Percentiles rank a stretch among this genome's conserved stretches.
Evolutionary conservation across 192 early-diverging fungal genomes (phyloP).

Genomic region (Backusella westeae): DNA sequence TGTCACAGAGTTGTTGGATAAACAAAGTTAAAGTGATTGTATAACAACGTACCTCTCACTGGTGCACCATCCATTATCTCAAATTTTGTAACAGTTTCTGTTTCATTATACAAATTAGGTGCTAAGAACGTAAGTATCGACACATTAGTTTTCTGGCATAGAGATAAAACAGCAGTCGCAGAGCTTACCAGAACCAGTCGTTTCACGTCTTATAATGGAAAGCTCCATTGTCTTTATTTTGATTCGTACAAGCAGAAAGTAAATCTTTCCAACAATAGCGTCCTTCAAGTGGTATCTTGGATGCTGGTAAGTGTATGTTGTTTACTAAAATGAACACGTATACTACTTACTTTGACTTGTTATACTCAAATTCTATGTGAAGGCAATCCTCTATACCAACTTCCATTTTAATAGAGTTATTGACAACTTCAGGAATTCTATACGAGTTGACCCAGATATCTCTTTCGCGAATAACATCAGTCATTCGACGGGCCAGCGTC

Average conservation of each 20-base stretch:
- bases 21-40: not conserved
- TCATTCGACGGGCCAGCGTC: slow-evolving; percentile 83
- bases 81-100: slow-evolving; percentile 97
- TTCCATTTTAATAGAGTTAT: slow-evolving; percentile 99
- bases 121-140: too few species aligned
- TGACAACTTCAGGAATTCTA: slow-evolving; percentile 84
- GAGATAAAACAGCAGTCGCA: not conserved
- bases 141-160: not conserved
- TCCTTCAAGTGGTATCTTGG: slow-evolving; percentile 93
- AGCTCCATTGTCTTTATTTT: slow-evolving; percentile 99
- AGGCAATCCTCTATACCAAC: slow-evolving; percentile 99
- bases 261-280: slow-evolving; percentile 99
- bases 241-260: slow-evolving; percentile 97
- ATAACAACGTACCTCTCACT: slow-evolving; percentile 46
- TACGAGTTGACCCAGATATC: slow-evolving; percentile 99
- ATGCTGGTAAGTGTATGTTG: not conserved
- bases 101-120: slow-evolving; percentile 97
- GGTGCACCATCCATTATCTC: slow-evolving; percentile 99
- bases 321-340: not conserved
- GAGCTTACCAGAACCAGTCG: slow-evolving; percentile 76
- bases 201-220: slow-evolving; percentile 95
- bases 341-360: slow-evolving; percentile 84
- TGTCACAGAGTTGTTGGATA: not conserved
- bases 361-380: slow-evolving; percentile 99
- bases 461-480: slow-evolving; percentile 86